Evolutionary conservation across 2,329 filamentous ascomycete genomes (phyloP).

Genomic region (Albifimbria verrucaria): DNA sequence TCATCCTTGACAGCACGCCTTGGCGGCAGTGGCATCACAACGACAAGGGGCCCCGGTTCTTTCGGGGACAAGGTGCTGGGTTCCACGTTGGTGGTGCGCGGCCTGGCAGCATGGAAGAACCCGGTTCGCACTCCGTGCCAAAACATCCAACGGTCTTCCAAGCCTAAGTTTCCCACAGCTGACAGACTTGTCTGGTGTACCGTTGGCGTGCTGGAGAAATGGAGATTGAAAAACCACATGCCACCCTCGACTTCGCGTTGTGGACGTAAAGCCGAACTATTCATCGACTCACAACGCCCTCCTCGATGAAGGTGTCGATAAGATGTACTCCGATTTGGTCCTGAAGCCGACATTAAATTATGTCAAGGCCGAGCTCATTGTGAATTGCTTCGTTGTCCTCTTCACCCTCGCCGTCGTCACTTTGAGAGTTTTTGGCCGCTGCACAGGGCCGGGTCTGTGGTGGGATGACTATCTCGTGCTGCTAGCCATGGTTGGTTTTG

Average conservation of each 20-base stretch:
- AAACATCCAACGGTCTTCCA: neutral
- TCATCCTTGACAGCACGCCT: too few relatives aligned
- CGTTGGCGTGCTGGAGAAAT: too few relatives aligned
- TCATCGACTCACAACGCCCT: neutral
- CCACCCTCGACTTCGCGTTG: neutral
- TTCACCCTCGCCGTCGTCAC: conserved; percentile 23
- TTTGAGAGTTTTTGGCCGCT: conserved; percentile 22
- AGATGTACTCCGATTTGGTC: neutral
- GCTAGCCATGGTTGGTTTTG: conserved; percentile 16
- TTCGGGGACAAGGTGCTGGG: neutral
- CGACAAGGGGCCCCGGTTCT: too few relatives aligned
- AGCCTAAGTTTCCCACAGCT: neutral
- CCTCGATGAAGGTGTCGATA: neutral
- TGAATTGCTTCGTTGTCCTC: conserved; percentile 28
- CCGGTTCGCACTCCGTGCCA: neutral
- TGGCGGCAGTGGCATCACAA: too few relatives aligned
- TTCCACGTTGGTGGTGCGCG: neutral
- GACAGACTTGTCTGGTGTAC: too few relatives aligned
- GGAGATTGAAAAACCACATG: neutral
- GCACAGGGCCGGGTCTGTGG: conserved; percentile 27
- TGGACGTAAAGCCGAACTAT: neutral
- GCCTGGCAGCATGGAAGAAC: neutral
- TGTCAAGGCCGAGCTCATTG: conserved; percentile 16
- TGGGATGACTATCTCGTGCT: conserved; percentile 29
- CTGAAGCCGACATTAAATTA: neutral